A percentile compares a stretch with the other conserved stretches of the same genome.
Conservation (phyloP, 192 early-diverging fungal genomes). For the Rhizoclosmatium globosum region DNA sequence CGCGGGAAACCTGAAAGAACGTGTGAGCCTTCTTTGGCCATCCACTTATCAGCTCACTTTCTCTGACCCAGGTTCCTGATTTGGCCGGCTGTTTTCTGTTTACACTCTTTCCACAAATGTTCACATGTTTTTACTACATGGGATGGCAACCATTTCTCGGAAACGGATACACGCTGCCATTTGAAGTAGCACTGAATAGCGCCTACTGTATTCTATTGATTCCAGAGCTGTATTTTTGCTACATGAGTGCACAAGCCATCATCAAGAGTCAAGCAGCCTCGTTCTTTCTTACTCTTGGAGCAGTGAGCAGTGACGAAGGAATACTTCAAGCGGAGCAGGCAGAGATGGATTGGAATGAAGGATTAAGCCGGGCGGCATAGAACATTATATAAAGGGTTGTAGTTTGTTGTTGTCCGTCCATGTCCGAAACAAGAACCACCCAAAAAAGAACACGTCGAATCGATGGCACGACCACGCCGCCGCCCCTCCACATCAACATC, state of each 20-base stretch:
- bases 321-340: background rate
- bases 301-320: background rate
- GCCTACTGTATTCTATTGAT: conserved; percentile 44
- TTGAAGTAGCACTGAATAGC: conserved; percentile 44
- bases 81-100: conserved; percentile 50
- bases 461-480: background rate
- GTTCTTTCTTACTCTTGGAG: conserved; percentile 30
- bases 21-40: conserved; percentile 26
- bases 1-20: conserved; percentile 50
- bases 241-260: conserved; percentile 39
- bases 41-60: background rate
- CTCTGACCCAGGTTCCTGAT: conserved; percentile 43
- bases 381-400: background rate
- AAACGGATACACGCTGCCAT: conserved; percentile 34
- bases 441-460: background rate
- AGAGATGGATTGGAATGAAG: background rate
- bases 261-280: conserved; percentile 44
- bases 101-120: conserved; percentile 48
- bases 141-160: conserved; percentile 37
- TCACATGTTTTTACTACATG: conserved; percentile 43
- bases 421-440: background rate
- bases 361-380: conserved; percentile 11
- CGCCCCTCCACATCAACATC: background rate
- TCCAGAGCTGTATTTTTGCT: conserved; percentile 37
- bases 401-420: too few species aligned